Evolutionary conservation across 441 rosid species (phyloP).

Genomic region (Populus hybrid): DNA sequence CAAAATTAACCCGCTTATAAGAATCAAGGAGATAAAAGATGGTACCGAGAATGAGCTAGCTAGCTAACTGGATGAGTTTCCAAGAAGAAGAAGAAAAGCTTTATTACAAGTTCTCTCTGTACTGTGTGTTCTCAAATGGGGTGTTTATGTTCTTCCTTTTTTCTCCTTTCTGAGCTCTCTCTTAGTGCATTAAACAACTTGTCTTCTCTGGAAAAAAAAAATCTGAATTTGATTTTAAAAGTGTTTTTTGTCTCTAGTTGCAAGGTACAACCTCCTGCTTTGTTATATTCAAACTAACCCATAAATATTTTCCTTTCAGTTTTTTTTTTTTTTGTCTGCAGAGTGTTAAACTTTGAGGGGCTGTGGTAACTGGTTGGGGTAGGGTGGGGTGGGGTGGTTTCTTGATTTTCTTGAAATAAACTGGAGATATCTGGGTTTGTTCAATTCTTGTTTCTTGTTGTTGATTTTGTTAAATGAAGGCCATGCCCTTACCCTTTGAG

Average conservation of each 20-base stretch:
- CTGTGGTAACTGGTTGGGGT: no score
- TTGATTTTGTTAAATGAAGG: conserved; percentile 56
- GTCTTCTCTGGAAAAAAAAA: conserved; percentile 1
- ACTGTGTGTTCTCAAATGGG: neutral
- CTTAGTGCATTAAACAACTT: conserved; percentile 6
- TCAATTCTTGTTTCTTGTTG: conserved; percentile 8
- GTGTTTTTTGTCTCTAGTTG: conserved; percentile 2
- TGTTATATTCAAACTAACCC: conserved; percentile 16
- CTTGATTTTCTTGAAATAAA: neutral
- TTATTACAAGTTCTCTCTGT: neutral
- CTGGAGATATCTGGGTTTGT: conserved; percentile 31
- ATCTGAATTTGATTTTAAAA: conserved; percentile 8
- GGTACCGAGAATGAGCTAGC: conserved; percentile 21
- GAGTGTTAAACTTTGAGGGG: neutral
- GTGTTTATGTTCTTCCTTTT: no score
- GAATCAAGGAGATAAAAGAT: conserved; percentile 11
- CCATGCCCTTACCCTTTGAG: conserved; percentile 58
- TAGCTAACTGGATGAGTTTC: neutral
- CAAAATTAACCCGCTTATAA: neutral
- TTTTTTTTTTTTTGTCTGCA: neutral
- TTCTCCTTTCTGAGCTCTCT: no score
- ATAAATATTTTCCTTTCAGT: neutral
- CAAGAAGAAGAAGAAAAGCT: no score
- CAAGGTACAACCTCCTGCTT: conserved; percentile 15
- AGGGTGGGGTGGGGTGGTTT: no score